These are phyloP conservation scores for Fusarium pininemorale DNA, from an alignment of 2,329 filamentous ascomycete species.

Conservation along the genomic window DNA sequence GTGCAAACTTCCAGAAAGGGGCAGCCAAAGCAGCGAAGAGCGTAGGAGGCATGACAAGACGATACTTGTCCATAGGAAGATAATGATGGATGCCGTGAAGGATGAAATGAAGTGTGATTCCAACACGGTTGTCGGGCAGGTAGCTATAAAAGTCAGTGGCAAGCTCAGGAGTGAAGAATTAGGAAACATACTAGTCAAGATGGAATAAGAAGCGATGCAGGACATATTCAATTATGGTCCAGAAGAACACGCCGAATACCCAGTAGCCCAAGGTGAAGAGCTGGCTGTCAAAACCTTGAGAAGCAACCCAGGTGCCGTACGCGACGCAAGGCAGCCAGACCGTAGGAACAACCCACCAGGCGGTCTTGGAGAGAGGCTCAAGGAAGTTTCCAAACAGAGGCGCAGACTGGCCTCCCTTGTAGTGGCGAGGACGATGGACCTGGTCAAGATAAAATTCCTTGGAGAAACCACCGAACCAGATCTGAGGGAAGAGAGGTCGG, in stretches of 20 bases:
- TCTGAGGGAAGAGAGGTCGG: slow-evolving; percentile 84
- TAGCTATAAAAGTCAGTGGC: slow-evolving; percentile 64
- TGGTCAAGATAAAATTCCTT: slow-evolving; percentile 98
- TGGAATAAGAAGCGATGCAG: slow-evolving; percentile 95
- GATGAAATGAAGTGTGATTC: slow-evolving; percentile 87
- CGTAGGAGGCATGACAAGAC: slow-evolving; percentile 95
- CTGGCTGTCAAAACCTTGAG: slow-evolving; percentile 64
- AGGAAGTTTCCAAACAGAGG: slow-evolving; percentile 97
- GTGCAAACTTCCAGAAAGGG: slow-evolving; percentile 93
- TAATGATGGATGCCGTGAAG: slow-evolving; percentile 98
- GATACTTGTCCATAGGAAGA: slow-evolving; percentile 97
- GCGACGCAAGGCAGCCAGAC: slow-evolving; percentile 84
- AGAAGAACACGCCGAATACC: slow-evolving; percentile 76
- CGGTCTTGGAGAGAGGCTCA: slow-evolving; percentile 94
- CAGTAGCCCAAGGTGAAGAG: slow-evolving; percentile 68
- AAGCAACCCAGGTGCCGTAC: slow-evolving; percentile 76
- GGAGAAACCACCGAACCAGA: slow-evolving; percentile 86
- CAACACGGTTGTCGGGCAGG: slow-evolving; percentile 91
- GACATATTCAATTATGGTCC: slow-evolving; percentile 90
- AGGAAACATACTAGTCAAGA: slow-evolving; percentile 78
- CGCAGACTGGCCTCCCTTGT: slow-evolving; percentile 90
- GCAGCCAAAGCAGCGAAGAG: slow-evolving; percentile 84
- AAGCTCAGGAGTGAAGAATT: neutral
- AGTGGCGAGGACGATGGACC: slow-evolving; percentile 94
- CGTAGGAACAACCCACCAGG: slow-evolving; percentile 89